Conservation (phyloP, 2,329 filamentous ascomycete species). For the Amauroascus niger region DNA sequence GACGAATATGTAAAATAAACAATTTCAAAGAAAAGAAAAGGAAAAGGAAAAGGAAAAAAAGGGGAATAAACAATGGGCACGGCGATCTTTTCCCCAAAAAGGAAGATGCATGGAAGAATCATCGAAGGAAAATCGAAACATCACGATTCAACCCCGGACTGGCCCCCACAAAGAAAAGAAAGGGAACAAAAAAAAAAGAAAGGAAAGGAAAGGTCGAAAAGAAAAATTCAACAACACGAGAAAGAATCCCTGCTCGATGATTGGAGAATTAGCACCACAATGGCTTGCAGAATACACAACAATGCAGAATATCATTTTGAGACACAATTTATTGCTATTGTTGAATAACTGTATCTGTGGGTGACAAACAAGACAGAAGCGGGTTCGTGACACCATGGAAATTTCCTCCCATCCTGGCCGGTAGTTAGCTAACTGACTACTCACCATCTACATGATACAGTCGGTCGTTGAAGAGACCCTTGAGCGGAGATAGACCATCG, state of each 20-base stretch:
- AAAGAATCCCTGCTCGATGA: neutral
- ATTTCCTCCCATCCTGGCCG: neutral
- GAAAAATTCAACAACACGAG: too few species aligned
- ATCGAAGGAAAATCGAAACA: constrained; percentile 1
- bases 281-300: neutral
- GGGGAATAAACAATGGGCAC: neutral
- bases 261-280: neutral
- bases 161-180: neutral
- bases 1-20: neutral
- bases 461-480: too few species aligned
- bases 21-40: neutral
- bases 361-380: neutral
- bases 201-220: neutral
- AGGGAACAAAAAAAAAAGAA: neutral
- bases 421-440: too few species aligned
- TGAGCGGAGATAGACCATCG: too few species aligned
- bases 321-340: neutral
- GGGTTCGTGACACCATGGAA: neutral
- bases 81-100: neutral
- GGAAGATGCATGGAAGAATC: constrained; percentile 10
- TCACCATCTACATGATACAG: too few species aligned
- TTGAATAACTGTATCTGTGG: neutral
- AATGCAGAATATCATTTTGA: neutral
- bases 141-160: neutral
- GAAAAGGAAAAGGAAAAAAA: neutral